A percentile compares a stretch with the other conserved stretches of the same genome.
Conservation (phyloP, 176 grass and related monocot genomes). For the Elymus sibiricus region DNA sequence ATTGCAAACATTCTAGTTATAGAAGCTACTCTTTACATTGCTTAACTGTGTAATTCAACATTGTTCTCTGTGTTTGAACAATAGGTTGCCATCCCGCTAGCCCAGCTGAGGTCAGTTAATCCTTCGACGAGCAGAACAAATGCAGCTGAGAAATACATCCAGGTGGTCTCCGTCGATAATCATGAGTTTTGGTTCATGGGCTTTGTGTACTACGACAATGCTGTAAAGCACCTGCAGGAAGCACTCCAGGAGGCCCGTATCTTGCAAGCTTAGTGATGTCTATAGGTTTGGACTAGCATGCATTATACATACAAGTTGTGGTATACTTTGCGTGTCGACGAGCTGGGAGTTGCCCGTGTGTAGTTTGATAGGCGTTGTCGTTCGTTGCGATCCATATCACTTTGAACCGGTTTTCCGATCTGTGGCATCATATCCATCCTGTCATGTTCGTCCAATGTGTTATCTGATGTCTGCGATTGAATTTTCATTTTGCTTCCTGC, state of each 20-base stretch:
- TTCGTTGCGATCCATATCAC: background rate
- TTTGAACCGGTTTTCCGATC: background rate
- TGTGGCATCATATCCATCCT: conserved; percentile 10
- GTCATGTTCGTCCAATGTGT: background rate
- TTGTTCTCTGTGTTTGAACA: background rate
- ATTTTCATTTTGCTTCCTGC: background rate
- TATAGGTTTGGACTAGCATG: conserved; percentile 28
- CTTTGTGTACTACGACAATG: conserved; percentile 89
- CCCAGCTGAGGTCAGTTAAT: conserved; percentile 74
- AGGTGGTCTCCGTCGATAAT: conserved; percentile 85
- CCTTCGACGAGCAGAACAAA: conserved; percentile 72
- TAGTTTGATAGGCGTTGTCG: conserved; percentile 23
- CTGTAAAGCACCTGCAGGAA: conserved; percentile 84
- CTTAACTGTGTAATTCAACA: background rate
- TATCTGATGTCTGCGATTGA: background rate
- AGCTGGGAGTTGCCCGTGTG: conserved; percentile 5
- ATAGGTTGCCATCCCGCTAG: conserved; percentile 75
- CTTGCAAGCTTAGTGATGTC: conserved; percentile 35
- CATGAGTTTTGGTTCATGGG: conserved; percentile 99
- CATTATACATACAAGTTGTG: conserved; percentile 10
- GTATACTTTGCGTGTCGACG: conserved; percentile 12
- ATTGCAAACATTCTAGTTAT: background rate
- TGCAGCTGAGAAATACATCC: conserved; percentile 83
- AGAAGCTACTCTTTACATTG: background rate
- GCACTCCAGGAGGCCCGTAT: conserved; percentile 45